Evolutionary conservation across 768 basidiomycete genomes (phyloP).

Genomic region (Termitomyces heimii): DNA sequence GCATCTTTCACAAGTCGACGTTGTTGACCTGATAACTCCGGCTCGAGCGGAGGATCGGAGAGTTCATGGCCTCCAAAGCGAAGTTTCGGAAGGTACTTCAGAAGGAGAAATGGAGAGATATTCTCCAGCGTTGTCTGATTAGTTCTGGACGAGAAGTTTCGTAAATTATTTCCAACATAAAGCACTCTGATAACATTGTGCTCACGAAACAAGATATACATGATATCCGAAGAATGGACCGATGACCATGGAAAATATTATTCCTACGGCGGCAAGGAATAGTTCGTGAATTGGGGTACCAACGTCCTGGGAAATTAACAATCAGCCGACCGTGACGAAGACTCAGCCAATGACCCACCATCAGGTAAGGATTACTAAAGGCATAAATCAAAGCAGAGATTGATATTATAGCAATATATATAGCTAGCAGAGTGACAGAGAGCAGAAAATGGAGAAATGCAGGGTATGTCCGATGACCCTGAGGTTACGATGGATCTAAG

Average conservation of each 20-base stretch:
- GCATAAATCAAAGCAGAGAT: slow-evolving; percentile 55
- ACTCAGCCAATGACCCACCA: slow-evolving; percentile 38
- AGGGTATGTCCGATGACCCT: slow-evolving; percentile 83
- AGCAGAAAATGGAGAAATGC: slow-evolving; percentile 77
- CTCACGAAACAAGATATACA: slow-evolving; percentile 69
- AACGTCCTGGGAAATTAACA: slow-evolving; percentile 39
- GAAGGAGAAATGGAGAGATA: slow-evolving; percentile 67
- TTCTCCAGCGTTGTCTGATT: slow-evolving; percentile 85
- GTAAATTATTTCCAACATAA: not conserved
- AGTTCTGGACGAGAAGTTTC: slow-evolving; percentile 39
- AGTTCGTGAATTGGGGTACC: slow-evolving; percentile 68
- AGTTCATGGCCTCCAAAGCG: slow-evolving; percentile 43
- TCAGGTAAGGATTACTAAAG: slow-evolving; percentile 53
- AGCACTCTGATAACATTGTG: slow-evolving; percentile 5
- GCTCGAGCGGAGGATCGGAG: slow-evolving; percentile 67
- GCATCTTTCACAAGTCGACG: slow-evolving; percentile 60
- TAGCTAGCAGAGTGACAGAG: slow-evolving; percentile 54
- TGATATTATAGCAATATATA: slow-evolving; percentile 53
- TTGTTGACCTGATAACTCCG: slow-evolving; percentile 62
- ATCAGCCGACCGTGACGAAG: not conserved
- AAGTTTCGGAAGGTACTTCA: slow-evolving; percentile 64
- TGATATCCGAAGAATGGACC: slow-evolving; percentile 78
- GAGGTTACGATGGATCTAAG: slow-evolving; percentile 2
- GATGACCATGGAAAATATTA: slow-evolving; percentile 56
- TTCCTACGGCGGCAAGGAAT: slow-evolving; percentile 51